phyloP scores from a whole-genome alignment of 129 eudicot genomes.

The Arctium minus region DNA sequence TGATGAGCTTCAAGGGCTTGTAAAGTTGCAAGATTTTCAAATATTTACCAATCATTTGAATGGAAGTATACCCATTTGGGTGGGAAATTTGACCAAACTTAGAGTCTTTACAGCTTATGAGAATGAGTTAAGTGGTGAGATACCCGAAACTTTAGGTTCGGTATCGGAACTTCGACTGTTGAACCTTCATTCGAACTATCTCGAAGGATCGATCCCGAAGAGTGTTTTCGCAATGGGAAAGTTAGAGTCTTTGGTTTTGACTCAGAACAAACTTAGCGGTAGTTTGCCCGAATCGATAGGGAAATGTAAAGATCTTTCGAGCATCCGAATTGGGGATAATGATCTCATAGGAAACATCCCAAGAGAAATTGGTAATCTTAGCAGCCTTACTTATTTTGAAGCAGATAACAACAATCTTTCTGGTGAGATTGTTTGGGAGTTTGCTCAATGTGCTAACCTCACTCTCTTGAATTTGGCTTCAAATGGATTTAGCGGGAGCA shows the following conservation, averaged over 20 bases:
- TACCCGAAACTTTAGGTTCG: conserved; percentile 67
- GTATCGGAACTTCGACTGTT: conserved; percentile 58
- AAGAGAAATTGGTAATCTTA: conserved; percentile 63
- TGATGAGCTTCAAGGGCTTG: conserved; percentile 63
- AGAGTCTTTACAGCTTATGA: conserved; percentile 92
- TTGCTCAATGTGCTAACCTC: conserved; percentile 73
- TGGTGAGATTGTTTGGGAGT: conserved; percentile 76
- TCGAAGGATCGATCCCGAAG: conserved; percentile 76
- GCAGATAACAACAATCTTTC: conserved; percentile 89
- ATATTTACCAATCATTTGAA: conserved; percentile 56
- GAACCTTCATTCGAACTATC: conserved; percentile 88
- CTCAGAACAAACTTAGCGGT: conserved; percentile 74
- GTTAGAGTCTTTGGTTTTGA: conserved; percentile 68
- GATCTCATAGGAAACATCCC: conserved; percentile 72
- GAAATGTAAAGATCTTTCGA: conserved; percentile 74
- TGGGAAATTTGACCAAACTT: conserved; percentile 73
- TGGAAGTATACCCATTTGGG: conserved; percentile 82
- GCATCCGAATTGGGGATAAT: conserved; percentile 82
- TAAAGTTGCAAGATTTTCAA: conserved; percentile 69
- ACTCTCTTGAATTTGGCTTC: conserved; percentile 86
- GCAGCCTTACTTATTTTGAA: conserved; percentile 90
- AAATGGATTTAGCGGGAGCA: conserved; percentile 73
- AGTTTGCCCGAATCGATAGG: conserved; percentile 65
- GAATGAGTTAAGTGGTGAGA: conserved; percentile 63
- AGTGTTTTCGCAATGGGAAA: conserved; percentile 68